Evolutionary conservation across 1,284 basidiomycete genomes (phyloP).

Genomic region (Mycosarcoma mackinlayi): DNA sequence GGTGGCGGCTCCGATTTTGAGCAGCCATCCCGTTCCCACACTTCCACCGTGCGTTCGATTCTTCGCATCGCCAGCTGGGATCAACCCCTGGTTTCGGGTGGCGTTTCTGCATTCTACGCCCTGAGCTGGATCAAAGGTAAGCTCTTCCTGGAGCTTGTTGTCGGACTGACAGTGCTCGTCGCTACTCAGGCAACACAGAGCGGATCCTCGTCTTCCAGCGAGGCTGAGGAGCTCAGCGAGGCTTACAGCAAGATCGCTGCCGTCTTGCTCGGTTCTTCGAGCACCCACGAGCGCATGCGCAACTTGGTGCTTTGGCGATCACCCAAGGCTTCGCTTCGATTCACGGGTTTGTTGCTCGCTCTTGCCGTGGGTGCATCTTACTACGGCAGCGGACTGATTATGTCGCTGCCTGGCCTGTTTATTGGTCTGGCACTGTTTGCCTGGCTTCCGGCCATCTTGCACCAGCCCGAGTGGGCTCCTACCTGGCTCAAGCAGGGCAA

Average conservation of each 20-base stretch:
- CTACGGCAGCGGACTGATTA: slow-evolving; percentile 8
- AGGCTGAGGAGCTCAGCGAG: slow-evolving; percentile 20
- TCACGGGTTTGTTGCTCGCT: slow-evolving; percentile 12
- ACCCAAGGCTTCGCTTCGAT: slow-evolving; percentile 36
- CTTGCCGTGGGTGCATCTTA: slow-evolving; percentile 13
- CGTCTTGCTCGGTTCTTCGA: slow-evolving; percentile 24
- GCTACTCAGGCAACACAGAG: slow-evolving; percentile 13
- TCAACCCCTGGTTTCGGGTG: slow-evolving; percentile 18
- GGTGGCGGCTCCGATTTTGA: slow-evolving; percentile 6
- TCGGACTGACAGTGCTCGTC: slow-evolving; percentile 15
- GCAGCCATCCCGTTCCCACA: slow-evolving; percentile 34
- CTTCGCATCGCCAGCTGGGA: slow-evolving; percentile 39
- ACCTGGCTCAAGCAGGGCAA: slow-evolving; percentile 16
- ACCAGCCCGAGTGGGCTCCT: slow-evolving; percentile 46
- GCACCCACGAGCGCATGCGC: slow-evolving; percentile 43
- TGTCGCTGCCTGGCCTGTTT: slow-evolving; percentile 32
- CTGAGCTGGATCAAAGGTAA: slow-evolving; percentile 40
- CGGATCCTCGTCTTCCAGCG: neutral
- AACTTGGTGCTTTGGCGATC: slow-evolving; percentile 43
- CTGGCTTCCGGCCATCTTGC: slow-evolving; percentile 43
- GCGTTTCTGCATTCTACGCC: slow-evolving; percentile 28
- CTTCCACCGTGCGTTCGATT: slow-evolving; percentile 17
- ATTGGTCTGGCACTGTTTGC: slow-evolving; percentile 44
- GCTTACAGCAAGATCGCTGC: slow-evolving; percentile 24
- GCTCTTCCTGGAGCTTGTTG: slow-evolving; percentile 21